Evolutionary conservation across 345 rosid genomes (phyloP).

Genomic region (Arabidopsis arenosa): DNA sequence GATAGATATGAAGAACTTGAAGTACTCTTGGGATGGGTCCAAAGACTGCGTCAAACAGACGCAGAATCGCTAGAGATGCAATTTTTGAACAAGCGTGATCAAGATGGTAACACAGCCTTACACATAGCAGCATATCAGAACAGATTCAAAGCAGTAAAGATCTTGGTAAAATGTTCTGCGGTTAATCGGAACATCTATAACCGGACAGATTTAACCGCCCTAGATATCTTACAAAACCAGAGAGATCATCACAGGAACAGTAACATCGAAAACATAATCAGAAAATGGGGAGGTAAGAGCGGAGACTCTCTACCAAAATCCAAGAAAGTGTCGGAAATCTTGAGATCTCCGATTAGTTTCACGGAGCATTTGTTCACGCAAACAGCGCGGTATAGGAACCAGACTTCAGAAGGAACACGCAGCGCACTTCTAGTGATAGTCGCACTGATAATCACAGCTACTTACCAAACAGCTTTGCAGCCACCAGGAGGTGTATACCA

Average conservation of each 20-base stretch:
- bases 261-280: conserved; percentile 8
- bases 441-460: conserved; percentile 45
- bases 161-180: conserved; percentile 19
- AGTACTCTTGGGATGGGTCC: conserved; percentile 39
- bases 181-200: conserved; percentile 36
- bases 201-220: conserved; percentile 8
- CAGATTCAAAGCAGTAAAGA: conserved; percentile 34
- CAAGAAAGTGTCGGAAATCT: conserved; percentile 18
- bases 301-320: neutral
- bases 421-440: conserved; percentile 44
- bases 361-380: conserved; percentile 15
- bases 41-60: neutral
- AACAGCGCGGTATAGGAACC: conserved; percentile 16
- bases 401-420: conserved; percentile 35
- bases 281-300: conserved; percentile 1
- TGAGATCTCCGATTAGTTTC: conserved; percentile 14
- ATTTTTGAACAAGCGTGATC: conserved; percentile 38
- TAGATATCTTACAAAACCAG: conserved; percentile 35
- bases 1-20: conserved; percentile 31
- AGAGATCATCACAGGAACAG: conserved; percentile 7
- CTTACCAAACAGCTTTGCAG: conserved; percentile 43
- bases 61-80: conserved; percentile 20
- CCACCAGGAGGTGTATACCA: conserved; percentile 47
- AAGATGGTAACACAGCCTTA: conserved; percentile 45
- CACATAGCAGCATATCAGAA: conserved; percentile 44